Conservation (phyloP, 495 filamentous ascomycete species). For the Neohortaea acidophila region DNA sequence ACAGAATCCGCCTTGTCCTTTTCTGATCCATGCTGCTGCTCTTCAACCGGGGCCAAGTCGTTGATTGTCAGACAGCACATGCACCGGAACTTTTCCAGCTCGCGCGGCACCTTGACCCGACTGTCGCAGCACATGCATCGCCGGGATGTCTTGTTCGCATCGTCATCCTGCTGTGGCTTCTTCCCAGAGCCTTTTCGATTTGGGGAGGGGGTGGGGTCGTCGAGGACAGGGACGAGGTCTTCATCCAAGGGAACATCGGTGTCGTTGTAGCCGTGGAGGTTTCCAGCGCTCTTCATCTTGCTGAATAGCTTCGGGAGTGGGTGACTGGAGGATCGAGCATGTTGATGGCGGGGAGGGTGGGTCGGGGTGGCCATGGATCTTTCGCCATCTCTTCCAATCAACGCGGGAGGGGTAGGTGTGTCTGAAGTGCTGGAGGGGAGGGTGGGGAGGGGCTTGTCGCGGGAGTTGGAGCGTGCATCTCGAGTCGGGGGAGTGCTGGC, state of each 20-base stretch:
- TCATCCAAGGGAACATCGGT: slow-evolving; percentile 17
- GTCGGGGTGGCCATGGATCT: slow-evolving; percentile 2
- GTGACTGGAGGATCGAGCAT: slow-evolving; percentile 18
- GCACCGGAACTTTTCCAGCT: slow-evolving; percentile 63
- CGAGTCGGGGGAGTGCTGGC: slow-evolving; percentile 5
- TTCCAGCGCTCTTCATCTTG: slow-evolving; percentile 15
- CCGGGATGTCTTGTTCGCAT: slow-evolving; percentile 33
- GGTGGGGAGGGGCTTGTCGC: slow-evolving; percentile 14
- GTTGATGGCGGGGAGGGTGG: slow-evolving; percentile 9
- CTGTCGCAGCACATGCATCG: slow-evolving; percentile 44
- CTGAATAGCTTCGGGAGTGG: slow-evolving; percentile 17
- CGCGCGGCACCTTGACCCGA: slow-evolving; percentile 66
- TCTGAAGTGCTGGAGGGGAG: slow-evolving; percentile 7
- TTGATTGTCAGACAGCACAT: slow-evolving; percentile 78
- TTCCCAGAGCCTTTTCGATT: slow-evolving; percentile 9
- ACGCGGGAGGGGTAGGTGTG: slow-evolving; percentile 10
- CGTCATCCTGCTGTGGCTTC: slow-evolving; percentile 10
- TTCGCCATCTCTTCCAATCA: slow-evolving; percentile 9
- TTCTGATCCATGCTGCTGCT: slow-evolving; percentile 21
- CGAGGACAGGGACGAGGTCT: slow-evolving; percentile 15
- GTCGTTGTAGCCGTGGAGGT: slow-evolving; percentile 10
- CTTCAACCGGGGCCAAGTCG: slow-evolving; percentile 45
- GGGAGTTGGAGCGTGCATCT: background rate
- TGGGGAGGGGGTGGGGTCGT: slow-evolving; percentile 4
- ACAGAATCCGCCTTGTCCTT: slow-evolving; percentile 10